These are phyloP conservation scores for Porcisia hertigi DNA, from an alignment of 208 protist genomes.

Conservation along the genomic window DNA sequence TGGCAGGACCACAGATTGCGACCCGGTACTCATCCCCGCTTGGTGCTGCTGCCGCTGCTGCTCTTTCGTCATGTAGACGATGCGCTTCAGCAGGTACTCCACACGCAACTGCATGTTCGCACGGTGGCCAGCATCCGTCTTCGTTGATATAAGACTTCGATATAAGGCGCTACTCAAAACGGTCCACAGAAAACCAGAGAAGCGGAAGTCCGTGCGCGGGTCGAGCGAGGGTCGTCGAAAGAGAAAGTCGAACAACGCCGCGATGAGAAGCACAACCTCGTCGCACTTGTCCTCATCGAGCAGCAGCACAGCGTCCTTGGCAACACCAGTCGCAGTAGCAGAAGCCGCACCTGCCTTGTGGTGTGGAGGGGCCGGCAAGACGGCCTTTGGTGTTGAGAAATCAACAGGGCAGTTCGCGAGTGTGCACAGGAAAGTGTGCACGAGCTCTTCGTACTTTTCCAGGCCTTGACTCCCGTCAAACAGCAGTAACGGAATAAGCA, in stretches of 20 bases:
- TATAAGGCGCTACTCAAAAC: conserved; percentile 48
- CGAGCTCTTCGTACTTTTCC: conserved; percentile 26
- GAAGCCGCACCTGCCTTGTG: background rate
- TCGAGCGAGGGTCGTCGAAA: conserved; percentile 45
- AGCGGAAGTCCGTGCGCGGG: conserved; percentile 60
- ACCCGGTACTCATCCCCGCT: background rate
- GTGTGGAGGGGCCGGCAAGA: background rate
- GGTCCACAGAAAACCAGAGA: conserved; percentile 63
- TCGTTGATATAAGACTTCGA: conserved; percentile 39
- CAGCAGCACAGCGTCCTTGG: background rate
- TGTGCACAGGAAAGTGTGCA: conserved; percentile 31
- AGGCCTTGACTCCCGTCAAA: conserved; percentile 34
- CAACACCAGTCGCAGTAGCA: background rate
- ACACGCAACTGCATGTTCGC: conserved; percentile 76
- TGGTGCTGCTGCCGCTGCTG: conserved; percentile 27
- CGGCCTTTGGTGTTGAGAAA: background rate
- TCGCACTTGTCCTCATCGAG: conserved; percentile 23
- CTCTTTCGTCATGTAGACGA: conserved; percentile 61
- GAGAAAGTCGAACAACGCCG: conserved; percentile 86
- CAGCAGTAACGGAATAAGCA: conserved; percentile 75
- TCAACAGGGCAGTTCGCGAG: conserved; percentile 15
- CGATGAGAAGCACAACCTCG: conserved; percentile 75
- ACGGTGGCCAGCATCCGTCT: conserved; percentile 58
- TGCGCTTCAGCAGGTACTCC: conserved; percentile 84
- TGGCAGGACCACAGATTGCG: background rate